Conservation (phyloP, 306 rosid species). For the Rosa multiflora region DNA sequence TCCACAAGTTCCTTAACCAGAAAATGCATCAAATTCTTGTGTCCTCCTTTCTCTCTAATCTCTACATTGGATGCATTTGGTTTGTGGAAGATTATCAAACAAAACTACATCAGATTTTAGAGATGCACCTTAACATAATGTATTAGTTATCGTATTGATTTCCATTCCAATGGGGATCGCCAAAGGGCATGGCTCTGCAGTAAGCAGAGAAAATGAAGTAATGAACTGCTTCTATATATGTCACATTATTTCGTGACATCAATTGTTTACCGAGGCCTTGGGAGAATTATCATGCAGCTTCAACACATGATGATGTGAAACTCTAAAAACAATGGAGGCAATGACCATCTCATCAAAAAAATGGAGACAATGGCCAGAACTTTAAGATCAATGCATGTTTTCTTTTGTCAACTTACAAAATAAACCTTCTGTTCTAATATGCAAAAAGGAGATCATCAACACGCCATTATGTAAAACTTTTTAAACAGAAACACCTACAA, state of each 20-base stretch:
- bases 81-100: background rate
- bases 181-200: background rate
- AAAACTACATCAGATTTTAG: background rate
- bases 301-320: background rate
- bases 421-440: background rate
- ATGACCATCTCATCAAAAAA: background rate
- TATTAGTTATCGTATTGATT: background rate
- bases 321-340: background rate
- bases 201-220: background rate
- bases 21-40: background rate
- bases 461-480: background rate
- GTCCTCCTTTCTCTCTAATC: background rate
- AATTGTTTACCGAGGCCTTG: background rate
- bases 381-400: background rate
- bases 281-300: constrained; percentile 10
- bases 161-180: background rate
- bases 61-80: background rate
- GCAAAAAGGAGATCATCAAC: background rate
- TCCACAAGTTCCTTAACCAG: background rate
- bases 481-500: constrained; percentile 18
- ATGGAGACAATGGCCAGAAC: background rate
- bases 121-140: background rate
- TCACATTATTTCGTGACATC: background rate
- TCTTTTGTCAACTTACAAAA: background rate
- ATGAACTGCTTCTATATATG: background rate